A percentile compares a stretch with the other conserved stretches of the same genome.
Conservation (phyloP, 2,329 filamentous ascomycete species). For the Ciborinia camelliae region DNA sequence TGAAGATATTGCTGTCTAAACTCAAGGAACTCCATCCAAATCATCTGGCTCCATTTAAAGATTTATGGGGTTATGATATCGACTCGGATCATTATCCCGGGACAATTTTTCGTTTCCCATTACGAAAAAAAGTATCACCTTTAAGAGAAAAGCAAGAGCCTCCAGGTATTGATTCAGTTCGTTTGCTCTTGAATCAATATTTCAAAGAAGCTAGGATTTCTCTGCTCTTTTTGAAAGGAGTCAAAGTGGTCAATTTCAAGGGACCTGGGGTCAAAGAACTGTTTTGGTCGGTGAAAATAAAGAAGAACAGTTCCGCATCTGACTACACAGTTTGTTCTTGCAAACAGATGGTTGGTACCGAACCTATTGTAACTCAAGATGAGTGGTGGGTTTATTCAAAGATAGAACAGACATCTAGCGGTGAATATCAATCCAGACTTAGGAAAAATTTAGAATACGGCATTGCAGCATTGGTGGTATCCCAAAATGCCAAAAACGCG, state of each 20-base stretch:
- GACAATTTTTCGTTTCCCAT: constrained; percentile 35
- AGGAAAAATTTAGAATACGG: constrained; percentile 31
- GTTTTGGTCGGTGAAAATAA: constrained; percentile 27
- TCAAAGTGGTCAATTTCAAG: constrained; percentile 27
- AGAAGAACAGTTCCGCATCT: constrained; percentile 8
- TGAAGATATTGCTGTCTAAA: constrained; percentile 28
- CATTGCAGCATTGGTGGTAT: constrained; percentile 26
- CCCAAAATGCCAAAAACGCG: not conserved
- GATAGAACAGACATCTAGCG: constrained; percentile 21
- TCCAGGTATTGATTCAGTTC: constrained; percentile 2
- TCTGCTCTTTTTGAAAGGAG: constrained; percentile 29
- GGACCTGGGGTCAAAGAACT: constrained; percentile 19
- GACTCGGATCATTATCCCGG: constrained; percentile 28
- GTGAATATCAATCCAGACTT: constrained; percentile 21
- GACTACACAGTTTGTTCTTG: constrained; percentile 18
- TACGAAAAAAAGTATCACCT: constrained; percentile 20
- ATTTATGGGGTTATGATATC: constrained; percentile 29
- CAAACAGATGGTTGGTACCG: constrained; percentile 9
- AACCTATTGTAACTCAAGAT: constrained; percentile 21
- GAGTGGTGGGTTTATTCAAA: constrained; percentile 27
- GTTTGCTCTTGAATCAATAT: constrained; percentile 24
- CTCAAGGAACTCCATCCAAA: constrained; percentile 25
- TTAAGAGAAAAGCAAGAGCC: not conserved
- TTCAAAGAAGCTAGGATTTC: constrained; percentile 32
- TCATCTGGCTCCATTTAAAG: constrained; percentile 29